A percentile compares a stretch with the other conserved stretches of the same genome.
phyloP scores from a whole-genome alignment of 2,329 filamentous ascomycete genomes.

The Fusarium sororula region DNA sequence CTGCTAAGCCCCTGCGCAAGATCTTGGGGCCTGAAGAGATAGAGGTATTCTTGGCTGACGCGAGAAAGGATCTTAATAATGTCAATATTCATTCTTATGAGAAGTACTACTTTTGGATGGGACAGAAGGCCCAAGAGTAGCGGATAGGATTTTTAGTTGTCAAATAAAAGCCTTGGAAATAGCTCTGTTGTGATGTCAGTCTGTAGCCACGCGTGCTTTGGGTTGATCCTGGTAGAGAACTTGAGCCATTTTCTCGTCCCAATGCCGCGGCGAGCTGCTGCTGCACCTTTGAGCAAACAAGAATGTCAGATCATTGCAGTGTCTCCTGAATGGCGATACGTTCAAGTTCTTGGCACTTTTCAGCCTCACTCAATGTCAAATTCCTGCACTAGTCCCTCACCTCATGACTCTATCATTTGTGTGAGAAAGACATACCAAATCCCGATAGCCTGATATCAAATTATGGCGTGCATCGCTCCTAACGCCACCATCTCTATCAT shows the following conservation, averaged over 20 bases:
- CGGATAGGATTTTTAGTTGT: rapidly evolving
- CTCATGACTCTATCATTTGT: too few relatives aligned
- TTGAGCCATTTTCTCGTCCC: rapidly evolving
- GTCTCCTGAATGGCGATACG: neutral
- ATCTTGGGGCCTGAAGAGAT: conserved; percentile 30
- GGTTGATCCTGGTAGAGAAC: rapidly evolving
- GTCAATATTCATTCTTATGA: conserved; percentile 30
- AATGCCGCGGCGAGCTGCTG: rapidly evolving
- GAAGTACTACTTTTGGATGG: conserved; percentile 42
- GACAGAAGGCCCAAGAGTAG: conserved; percentile 18
- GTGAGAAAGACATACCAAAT: neutral
- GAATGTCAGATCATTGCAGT: rapidly evolving
- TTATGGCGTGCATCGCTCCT: neutral
- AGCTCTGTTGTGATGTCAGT: too few relatives aligned
- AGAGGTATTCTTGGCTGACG: conserved; percentile 23
- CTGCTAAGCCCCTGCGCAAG: conserved; percentile 31
- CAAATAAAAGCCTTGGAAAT: too few relatives aligned
- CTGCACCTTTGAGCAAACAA: rapidly evolving
- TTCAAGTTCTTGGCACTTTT: too few relatives aligned
- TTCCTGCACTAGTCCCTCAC: too few relatives aligned
- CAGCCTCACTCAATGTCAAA: too few relatives aligned
- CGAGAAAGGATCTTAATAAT: conserved; percentile 27
- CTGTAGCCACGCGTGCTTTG: too few relatives aligned
- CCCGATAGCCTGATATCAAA: too few relatives aligned
- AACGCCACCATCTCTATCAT: too few relatives aligned